Conservation (phyloP, 441 rosid species). For the Eutrema salsugineum region DNA sequence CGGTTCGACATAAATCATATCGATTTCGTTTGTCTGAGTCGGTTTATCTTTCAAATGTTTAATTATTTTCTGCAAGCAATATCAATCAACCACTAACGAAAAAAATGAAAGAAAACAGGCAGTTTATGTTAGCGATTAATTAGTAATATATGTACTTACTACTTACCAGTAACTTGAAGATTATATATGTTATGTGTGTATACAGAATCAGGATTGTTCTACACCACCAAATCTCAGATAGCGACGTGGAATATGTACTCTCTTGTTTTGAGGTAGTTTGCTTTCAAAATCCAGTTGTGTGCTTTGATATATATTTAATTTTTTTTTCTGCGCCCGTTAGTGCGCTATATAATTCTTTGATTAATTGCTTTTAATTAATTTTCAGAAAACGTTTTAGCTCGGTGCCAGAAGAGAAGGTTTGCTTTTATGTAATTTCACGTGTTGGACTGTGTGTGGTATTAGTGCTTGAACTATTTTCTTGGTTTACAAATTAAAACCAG, state of each 20-base stretch:
- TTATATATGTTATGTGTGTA: background rate
- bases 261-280: slow-evolving; percentile 65
- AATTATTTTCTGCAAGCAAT: background rate
- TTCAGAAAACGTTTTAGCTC: slow-evolving; percentile 21
- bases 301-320: background rate
- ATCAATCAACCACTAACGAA: background rate
- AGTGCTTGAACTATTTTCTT: slow-evolving; percentile 1
- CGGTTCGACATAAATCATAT: background rate
- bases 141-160: background rate
- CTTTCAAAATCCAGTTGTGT: background rate
- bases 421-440: background rate
- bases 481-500: background rate
- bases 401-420: background rate
- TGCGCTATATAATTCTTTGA: background rate
- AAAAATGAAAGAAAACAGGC: background rate
- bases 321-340: too few species aligned
- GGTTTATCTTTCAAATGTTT: background rate
- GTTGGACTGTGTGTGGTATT: slow-evolving; percentile 8
- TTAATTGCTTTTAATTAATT: background rate
- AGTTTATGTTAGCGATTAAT: background rate
- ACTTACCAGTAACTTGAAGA: background rate
- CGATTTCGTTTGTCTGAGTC: background rate
- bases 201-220: slow-evolving; percentile 79
- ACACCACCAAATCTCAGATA: slow-evolving; percentile 81
- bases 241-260: slow-evolving; percentile 65